These are phyloP conservation scores for Metarhizium robertsii DNA, from an alignment of 2,329 filamentous ascomycete species.

Conservation along the genomic window DNA sequence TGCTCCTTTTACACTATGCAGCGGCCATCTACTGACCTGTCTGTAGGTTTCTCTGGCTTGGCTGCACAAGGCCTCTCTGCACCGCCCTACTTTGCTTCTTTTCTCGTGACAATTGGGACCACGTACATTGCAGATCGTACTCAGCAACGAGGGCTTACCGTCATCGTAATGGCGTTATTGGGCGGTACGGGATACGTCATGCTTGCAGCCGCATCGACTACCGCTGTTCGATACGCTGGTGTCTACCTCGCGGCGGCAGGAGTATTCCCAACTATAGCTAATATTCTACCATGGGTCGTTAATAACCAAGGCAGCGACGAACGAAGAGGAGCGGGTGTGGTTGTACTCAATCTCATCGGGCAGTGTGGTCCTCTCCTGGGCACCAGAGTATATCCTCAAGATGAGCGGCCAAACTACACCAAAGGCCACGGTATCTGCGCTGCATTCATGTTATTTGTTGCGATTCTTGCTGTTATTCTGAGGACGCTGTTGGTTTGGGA, in stretches of 20 bases:
- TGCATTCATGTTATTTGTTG: conserved; percentile 8
- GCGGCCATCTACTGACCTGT: neutral
- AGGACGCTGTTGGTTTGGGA: conserved; percentile 3
- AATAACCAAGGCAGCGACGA: conserved; percentile 8
- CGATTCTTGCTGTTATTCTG: conserved; percentile 7
- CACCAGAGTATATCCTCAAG: conserved; percentile 4
- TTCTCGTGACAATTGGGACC: conserved; percentile 10
- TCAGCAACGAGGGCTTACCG: conserved; percentile 6
- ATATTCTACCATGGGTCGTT: conserved; percentile 6
- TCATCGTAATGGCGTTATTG: conserved; percentile 5
- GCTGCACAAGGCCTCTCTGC: conserved; percentile 12
- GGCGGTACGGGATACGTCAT: conserved; percentile 6
- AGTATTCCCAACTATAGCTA: conserved; percentile 6
- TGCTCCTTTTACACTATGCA: neutral
- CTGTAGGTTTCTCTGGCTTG: conserved; percentile 10
- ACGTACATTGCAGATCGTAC: conserved; percentile 9
- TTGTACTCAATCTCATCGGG: conserved; percentile 6
- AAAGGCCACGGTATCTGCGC: conserved; percentile 6
- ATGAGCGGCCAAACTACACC: conserved; percentile 3
- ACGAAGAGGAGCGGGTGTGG: conserved; percentile 5
- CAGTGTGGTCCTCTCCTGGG: conserved; percentile 8
- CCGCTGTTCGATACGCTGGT: conserved; percentile 3
- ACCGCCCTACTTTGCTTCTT: conserved; percentile 9
- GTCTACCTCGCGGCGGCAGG: conserved; percentile 5
- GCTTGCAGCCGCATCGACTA: conserved; percentile 2